Evolutionary conservation across 202 grass and related monocot genomes (phyloP).

Genomic region (Setaria italica): DNA sequence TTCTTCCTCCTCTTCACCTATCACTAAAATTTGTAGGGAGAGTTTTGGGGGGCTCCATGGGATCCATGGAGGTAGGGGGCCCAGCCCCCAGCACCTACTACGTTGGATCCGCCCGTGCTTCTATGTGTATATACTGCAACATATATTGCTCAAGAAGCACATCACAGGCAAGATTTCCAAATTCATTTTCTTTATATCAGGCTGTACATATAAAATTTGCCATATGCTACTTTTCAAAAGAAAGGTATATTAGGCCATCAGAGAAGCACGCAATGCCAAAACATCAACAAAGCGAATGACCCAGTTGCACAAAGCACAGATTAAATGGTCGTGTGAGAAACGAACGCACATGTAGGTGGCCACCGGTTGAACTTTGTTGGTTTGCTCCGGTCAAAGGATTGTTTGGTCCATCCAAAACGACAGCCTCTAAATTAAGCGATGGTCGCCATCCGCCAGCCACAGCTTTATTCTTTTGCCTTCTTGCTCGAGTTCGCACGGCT

Average conservation of each 20-base stretch:
- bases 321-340: background rate
- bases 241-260: background rate
- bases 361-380: background rate
- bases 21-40: no score
- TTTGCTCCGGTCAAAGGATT: slow-evolving; percentile 38
- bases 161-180: no score
- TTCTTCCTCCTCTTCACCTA: no score
- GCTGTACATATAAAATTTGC: background rate
- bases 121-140: no score
- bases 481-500: slow-evolving; percentile 53
- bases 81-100: no score
- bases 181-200: no score
- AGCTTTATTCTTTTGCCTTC: background rate
- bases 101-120: no score
- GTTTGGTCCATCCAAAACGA: slow-evolving; percentile 16
- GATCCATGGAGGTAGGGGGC: no score
- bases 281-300: background rate
- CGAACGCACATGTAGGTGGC: background rate
- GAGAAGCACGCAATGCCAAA: background rate
- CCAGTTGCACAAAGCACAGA: background rate
- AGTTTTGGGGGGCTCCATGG: no score
- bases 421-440: slow-evolving; percentile 26
- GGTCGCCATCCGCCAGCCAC: background rate
- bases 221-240: slow-evolving; percentile 7
- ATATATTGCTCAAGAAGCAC: no score